Percentiles rank a stretch among this genome's conserved stretches.
Evolutionary conservation across 768 basidiomycete genomes (phyloP).

Genomic region (Amanita inopinata): DNA sequence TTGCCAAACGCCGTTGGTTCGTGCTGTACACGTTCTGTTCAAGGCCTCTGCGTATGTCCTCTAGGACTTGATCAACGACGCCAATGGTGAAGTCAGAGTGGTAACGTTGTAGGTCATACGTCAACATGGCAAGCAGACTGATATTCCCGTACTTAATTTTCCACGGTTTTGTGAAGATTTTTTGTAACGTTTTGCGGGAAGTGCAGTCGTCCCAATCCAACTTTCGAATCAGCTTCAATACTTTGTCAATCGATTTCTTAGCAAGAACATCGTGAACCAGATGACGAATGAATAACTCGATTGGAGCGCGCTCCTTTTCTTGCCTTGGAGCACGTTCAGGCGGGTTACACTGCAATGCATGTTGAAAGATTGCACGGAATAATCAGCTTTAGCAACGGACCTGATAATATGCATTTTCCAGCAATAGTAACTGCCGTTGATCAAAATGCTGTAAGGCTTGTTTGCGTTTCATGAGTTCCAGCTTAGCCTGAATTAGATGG

Average conservation of each 20-base stretch:
- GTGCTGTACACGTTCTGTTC: slow-evolving; percentile 93
- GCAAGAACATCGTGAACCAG: slow-evolving; percentile 89
- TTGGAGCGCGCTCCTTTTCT: slow-evolving; percentile 75
- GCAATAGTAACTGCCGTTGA: slow-evolving; percentile 74
- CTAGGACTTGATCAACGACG: slow-evolving; percentile 90
- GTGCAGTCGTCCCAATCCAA: slow-evolving; percentile 85
- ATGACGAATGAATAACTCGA: slow-evolving; percentile 92
- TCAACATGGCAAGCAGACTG: slow-evolving; percentile 83
- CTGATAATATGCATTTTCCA: slow-evolving; percentile 99
- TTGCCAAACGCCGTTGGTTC: slow-evolving; percentile 87
- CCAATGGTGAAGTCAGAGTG: slow-evolving; percentile 81
- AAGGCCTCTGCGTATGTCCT: slow-evolving; percentile 82
- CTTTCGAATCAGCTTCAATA: slow-evolving; percentile 85
- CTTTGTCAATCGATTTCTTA: slow-evolving; percentile 93
- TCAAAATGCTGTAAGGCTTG: slow-evolving; percentile 91
- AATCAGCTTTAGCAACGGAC: slow-evolving; percentile 25
- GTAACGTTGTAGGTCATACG: slow-evolving; percentile 91
- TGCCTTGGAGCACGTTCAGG: slow-evolving; percentile 84
- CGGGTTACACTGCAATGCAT: slow-evolving; percentile 72
- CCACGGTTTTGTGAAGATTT: slow-evolving; percentile 97
- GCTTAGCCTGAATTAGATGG: slow-evolving; percentile 30
- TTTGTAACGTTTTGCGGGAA: slow-evolving; percentile 59
- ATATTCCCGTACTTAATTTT: slow-evolving; percentile 92
- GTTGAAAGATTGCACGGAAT: background rate
- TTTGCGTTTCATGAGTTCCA: slow-evolving; percentile 93